Percentiles rank a stretch among this genome's conserved stretches.
Conservation (phyloP, 306 rosid genomes). For the Leucaena leucocephala region DNA sequence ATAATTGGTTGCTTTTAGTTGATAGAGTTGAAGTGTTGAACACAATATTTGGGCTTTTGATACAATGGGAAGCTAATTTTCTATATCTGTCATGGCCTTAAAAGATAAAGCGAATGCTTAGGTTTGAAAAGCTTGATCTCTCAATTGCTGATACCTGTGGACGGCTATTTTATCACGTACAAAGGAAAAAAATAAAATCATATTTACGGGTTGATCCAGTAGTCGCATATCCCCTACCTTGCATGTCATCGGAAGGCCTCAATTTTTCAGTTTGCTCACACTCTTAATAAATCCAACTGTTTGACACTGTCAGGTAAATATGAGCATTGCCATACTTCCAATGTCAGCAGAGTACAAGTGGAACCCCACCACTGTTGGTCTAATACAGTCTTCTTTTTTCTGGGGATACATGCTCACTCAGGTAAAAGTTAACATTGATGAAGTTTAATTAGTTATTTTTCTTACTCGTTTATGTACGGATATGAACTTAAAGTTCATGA, state of each 20-base stretch:
- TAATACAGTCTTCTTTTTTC: conserved; percentile 97
- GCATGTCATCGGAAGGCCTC: conserved; percentile 9
- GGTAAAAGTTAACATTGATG: conserved; percentile 48
- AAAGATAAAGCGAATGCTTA: background rate
- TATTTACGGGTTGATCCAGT: background rate
- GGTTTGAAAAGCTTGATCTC: background rate
- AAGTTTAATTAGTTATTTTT: conserved; percentile 11
- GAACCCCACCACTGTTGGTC: conserved; percentile 90
- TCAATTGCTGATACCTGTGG: background rate
- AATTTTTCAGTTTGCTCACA: conserved; percentile 12
- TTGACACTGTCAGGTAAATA: conserved; percentile 73
- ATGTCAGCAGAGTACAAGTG: conserved; percentile 95
- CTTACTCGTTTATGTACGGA: conserved; percentile 17
- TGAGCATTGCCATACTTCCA: conserved; percentile 99
- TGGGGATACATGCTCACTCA: conserved; percentile 99
- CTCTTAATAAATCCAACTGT: conserved; percentile 28
- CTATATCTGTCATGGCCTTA: background rate
- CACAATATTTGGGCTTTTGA: background rate
- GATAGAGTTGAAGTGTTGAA: background rate
- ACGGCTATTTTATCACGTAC: background rate
- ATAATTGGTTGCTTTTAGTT: background rate
- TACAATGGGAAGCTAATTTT: background rate
- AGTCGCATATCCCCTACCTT: background rate
- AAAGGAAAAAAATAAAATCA: background rate
- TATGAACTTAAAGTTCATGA: conserved; percentile 24